Conservation (phyloP, 148 eudicot genomes). For the Rhododendron mucronatum region DNA sequence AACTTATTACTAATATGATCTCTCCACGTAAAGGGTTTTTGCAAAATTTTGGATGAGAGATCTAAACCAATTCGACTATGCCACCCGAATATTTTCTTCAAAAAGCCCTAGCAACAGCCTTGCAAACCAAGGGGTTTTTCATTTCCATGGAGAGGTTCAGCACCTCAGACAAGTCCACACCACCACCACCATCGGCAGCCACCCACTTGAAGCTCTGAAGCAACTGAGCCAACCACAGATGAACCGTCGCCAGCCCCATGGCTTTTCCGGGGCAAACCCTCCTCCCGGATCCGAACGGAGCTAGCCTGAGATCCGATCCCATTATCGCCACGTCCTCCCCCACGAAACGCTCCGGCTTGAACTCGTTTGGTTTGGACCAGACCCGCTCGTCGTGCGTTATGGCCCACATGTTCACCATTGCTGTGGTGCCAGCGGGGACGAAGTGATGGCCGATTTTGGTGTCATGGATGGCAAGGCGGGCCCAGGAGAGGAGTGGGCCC, state of each 20-base stretch:
- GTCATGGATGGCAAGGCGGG: slow-evolving; percentile 85
- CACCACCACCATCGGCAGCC: slow-evolving; percentile 38
- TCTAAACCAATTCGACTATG: background rate
- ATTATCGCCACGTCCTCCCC: slow-evolving; percentile 65
- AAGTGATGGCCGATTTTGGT: slow-evolving; percentile 63
- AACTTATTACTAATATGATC: background rate
- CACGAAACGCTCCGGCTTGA: slow-evolving; percentile 68
- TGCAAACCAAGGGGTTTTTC: slow-evolving; percentile 76
- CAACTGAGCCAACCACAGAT: slow-evolving; percentile 87
- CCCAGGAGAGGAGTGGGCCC: slow-evolving; percentile 95
- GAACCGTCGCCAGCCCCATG: slow-evolving; percentile 68
- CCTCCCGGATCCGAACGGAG: slow-evolving; percentile 85
- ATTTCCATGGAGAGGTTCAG: slow-evolving; percentile 89
- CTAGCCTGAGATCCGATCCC: slow-evolving; percentile 80
- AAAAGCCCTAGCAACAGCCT: slow-evolving; percentile 56
- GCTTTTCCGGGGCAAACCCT: slow-evolving; percentile 92
- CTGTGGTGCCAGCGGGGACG: slow-evolving; percentile 84
- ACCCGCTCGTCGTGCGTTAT: slow-evolving; percentile 73
- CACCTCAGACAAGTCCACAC: slow-evolving; percentile 67
- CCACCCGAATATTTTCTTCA: slow-evolving; percentile 2
- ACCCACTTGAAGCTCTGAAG: slow-evolving; percentile 73
- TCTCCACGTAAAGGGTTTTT: background rate
- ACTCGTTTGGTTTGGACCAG: slow-evolving; percentile 60
- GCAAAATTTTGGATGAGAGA: slow-evolving; percentile 22
- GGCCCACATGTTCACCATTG: slow-evolving; percentile 99